Base-by-base conservation (phyloP, 1,284 basidiomycete species). In the Chiua sp. region DNA sequence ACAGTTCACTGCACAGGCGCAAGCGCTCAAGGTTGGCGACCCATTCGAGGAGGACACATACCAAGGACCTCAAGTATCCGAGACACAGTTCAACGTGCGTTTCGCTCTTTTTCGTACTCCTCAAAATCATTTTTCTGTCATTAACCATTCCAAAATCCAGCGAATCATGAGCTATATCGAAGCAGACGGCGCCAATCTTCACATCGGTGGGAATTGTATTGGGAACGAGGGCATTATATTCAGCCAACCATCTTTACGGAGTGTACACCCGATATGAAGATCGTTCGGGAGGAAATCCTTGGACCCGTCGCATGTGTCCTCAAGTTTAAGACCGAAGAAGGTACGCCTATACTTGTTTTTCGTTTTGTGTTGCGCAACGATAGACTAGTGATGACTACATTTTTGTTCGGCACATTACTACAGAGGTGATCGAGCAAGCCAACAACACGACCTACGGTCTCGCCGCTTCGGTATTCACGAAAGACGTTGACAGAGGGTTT, bases 231-330 rank as follows among this genome's bases (percentile, higher is more conserved):
- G 2, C 92, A 84, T 82, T 93, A 86, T 76, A 86, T 93, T 76
- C 67, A 84, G 67, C 92, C 91, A 20, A 97, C 94, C 37, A 87
- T 97, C 76, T 96, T 97, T 83, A 90, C 89, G 46, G 82, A 95
- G 71, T 86, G 87, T 46, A 84, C 80, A 53, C 82, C 87, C 35
- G 82, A 90, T 63, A 94, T 96, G 91, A 89, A 86, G 78, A 97
- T 98, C 71, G 90, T 93, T 61, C 78, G 84, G 69, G 96, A 98
- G 78, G 96, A 98, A 79, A 95, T 96, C 72, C 95, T 96, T 70
- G 94, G 93, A 7, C 94, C 94, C 50, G 90, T 93, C 54, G 85
- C 85, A 57, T 88, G 90, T 35, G 77, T 93, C 18, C 84, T 89
- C 76, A 90, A 89, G 75, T 93, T 93, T 75, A 78, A 85, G 64